A percentile compares a stretch with the other conserved stretches of the same genome.
phyloP scores from a whole-genome alignment of 2,329 filamentous ascomycete species.

The Pseudonectria foliicola region DNA sequence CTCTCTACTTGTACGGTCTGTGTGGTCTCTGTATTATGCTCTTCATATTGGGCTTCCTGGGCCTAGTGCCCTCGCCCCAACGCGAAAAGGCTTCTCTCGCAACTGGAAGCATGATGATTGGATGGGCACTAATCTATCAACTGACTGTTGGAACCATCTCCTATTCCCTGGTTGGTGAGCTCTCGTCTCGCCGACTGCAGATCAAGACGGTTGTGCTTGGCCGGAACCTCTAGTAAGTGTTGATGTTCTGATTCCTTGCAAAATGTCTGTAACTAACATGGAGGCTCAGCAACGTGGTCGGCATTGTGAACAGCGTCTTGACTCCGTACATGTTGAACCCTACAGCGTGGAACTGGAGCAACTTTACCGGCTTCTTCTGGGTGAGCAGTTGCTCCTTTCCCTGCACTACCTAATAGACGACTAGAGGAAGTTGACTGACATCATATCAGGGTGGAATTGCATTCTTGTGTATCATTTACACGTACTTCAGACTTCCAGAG shows the following conservation, averaged over 20 bases:
- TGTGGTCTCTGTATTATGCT: constrained; percentile 40
- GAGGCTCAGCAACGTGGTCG: constrained; percentile 31
- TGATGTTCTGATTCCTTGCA: no score
- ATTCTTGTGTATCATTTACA: constrained; percentile 40
- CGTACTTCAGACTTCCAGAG: constrained; percentile 46
- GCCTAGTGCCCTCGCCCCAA: constrained; percentile 42
- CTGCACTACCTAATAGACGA: no score
- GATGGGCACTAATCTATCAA: constrained; percentile 37
- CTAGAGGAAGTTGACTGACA: no score
- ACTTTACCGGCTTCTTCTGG: constrained; percentile 42
- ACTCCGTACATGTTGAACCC: constrained; percentile 39
- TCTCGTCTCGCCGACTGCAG: constrained; percentile 37
- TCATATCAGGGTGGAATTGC: constrained; percentile 6
- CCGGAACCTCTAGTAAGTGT: constrained; percentile 31
- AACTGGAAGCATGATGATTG: constrained; percentile 37
- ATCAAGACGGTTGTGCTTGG: constrained; percentile 40
- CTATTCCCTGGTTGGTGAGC: constrained; percentile 68
- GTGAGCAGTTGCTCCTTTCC: constrained; percentile 8
- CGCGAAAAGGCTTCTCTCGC: constrained; percentile 28
- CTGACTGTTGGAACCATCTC: constrained; percentile 49
- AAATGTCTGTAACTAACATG: no score
- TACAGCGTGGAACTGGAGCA: constrained; percentile 39
- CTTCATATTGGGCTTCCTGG: constrained; percentile 33
- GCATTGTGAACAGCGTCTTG: constrained; percentile 38
- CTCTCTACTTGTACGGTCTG: constrained; percentile 37